Conservation (phyloP, 2,329 filamentous ascomycete species). For the Cytospora piceae region DNA sequence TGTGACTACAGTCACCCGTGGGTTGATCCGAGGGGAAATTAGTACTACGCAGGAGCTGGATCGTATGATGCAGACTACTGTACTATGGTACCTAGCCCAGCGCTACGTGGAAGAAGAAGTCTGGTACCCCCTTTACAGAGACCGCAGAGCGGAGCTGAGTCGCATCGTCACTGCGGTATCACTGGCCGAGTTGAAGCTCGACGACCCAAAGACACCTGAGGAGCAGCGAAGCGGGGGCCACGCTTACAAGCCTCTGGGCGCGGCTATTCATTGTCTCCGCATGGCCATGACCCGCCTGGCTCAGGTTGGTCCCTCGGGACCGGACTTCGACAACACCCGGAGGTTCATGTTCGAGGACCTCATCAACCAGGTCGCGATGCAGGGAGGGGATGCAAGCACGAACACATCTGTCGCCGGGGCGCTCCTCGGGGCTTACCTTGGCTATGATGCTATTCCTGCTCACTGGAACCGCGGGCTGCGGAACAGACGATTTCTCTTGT, state of each 20-base stretch:
- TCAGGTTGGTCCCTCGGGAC: not conserved
- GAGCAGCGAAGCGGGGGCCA: not conserved
- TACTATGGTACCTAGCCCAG: not conserved
- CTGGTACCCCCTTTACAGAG: not conserved
- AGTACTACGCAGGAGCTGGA: not conserved
- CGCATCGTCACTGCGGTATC: not conserved
- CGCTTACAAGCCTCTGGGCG: not conserved
- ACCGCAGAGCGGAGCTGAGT: not conserved
- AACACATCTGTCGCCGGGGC: conserved; percentile 16
- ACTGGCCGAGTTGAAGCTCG: conserved; percentile 7
- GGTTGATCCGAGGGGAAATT: conserved; percentile 4
- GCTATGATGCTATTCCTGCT: conserved; percentile 8
- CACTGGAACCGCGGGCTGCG: not conserved
- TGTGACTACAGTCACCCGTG: not conserved
- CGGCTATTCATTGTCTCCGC: conserved; percentile 2
- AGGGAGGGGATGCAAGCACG: conserved; percentile 10
- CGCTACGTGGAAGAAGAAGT: not conserved
- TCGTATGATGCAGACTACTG: not conserved
- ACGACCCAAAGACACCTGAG: not conserved
- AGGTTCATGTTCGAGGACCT: not conserved
- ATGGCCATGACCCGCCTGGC: conserved; percentile 3
- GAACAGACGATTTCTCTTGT: not conserved
- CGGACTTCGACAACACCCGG: not conserved
- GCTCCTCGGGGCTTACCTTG: conserved; percentile 13
- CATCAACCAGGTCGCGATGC: not conserved